Conservation (phyloP, 352 stramenopile genomes). For the Globisporangium nodosum region DNA sequence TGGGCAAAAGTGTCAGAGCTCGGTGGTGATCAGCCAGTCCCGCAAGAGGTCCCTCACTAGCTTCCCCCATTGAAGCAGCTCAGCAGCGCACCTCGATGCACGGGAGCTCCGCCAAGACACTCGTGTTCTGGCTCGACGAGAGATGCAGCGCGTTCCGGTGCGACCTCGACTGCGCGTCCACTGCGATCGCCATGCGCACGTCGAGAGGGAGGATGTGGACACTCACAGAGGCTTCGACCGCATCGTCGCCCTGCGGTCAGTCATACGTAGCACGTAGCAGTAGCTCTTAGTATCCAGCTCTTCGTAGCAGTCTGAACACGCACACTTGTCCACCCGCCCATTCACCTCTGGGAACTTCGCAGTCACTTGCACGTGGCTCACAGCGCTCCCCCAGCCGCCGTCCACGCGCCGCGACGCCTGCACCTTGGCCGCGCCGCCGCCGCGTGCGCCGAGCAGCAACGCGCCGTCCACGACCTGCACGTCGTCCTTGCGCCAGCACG, state of each 20-base stretch:
- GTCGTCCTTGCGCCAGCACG: slow-evolving; percentile 16
- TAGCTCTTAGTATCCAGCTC: too few species aligned
- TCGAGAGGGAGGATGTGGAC: slow-evolving; percentile 18
- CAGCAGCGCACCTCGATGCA: slow-evolving; percentile 21
- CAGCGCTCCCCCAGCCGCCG: slow-evolving; percentile 1
- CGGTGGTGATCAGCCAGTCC: neutral
- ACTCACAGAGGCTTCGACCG: slow-evolving; percentile 18
- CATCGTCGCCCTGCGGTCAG: slow-evolving; percentile 1
- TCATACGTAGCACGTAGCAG: too few species aligned
- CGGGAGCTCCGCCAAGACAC: slow-evolving; percentile 27
- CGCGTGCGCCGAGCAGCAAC: slow-evolving; percentile 4
- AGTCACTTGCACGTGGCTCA: slow-evolving; percentile 8
- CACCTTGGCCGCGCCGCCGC: slow-evolving; percentile 3
- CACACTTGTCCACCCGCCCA: neutral
- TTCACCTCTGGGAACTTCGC: slow-evolving; percentile 9
- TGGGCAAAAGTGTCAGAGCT: neutral
- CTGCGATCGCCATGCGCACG: slow-evolving; percentile 23
- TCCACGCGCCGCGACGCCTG: slow-evolving; percentile 1
- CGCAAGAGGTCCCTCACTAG: neutral
- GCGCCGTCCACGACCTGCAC: slow-evolving; percentile 12
- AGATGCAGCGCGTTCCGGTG: slow-evolving; percentile 20
- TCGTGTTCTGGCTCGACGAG: slow-evolving; percentile 27
- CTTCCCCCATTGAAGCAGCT: neutral
- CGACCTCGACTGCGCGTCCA: slow-evolving; percentile 3
- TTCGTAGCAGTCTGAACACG: neutral